phyloP scores from a whole-genome alignment of 257 asterid species.

The Przewalskia tangutica region DNA sequence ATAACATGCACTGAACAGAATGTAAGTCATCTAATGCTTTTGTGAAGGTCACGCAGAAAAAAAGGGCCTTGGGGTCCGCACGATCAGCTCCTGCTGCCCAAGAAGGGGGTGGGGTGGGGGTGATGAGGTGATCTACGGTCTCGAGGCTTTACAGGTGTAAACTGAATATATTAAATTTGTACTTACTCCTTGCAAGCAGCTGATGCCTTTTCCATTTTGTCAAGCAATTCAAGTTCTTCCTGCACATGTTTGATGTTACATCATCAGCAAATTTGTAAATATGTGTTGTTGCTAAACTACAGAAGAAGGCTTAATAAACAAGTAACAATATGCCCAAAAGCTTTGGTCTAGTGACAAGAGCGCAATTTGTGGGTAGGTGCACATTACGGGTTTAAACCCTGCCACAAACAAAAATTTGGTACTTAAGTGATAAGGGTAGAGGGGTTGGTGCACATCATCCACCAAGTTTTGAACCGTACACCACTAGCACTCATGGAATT shows the following conservation, averaged over 20 bases:
- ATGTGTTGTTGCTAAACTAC: background rate
- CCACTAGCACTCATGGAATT: background rate
- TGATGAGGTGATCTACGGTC: background rate
- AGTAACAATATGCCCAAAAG: background rate
- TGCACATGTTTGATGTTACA: slow-evolving; percentile 11
- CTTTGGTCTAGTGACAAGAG: background rate
- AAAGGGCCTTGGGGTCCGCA: background rate
- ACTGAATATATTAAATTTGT: background rate
- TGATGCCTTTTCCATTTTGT: slow-evolving; percentile 75
- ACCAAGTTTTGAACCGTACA: background rate
- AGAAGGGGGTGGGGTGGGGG: background rate
- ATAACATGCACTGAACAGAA: background rate
- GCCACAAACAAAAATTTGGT: background rate
- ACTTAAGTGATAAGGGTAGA: background rate
- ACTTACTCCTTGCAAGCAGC: slow-evolving; percentile 90
- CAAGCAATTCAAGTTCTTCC: slow-evolving; percentile 88
- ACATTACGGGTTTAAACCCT: background rate
- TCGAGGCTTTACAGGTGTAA: background rate
- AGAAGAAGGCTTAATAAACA: background rate
- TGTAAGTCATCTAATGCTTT: background rate
- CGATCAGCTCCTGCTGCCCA: background rate
- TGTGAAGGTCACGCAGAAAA: background rate
- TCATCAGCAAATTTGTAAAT: background rate
- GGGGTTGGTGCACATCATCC: background rate
- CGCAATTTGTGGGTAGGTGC: background rate